Evolutionary conservation across 192 early-diverging fungal species (phyloP).

Genomic region (Backusella westeae): DNA sequence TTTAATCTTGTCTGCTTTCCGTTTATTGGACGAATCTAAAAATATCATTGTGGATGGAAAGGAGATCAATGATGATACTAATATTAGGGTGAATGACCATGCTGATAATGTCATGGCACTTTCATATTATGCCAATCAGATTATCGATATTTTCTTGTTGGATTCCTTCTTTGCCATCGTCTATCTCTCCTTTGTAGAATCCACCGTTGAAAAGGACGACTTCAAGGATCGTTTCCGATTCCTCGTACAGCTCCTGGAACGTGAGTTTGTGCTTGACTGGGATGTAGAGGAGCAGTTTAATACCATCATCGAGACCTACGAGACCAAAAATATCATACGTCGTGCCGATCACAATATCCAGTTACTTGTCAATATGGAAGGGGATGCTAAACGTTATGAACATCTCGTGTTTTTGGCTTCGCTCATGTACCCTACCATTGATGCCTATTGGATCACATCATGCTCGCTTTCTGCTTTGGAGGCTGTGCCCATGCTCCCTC

Average conservation of each 20-base stretch:
- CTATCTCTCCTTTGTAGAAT: slow-evolving; percentile 26
- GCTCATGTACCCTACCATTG: slow-evolving; percentile 36
- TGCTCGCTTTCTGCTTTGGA: slow-evolving; percentile 38
- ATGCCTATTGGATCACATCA: slow-evolving; percentile 39
- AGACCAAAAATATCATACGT: slow-evolving; percentile 8
- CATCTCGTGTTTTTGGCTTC: slow-evolving; percentile 36
- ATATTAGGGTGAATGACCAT: slow-evolving; percentile 36
- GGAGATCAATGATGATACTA: slow-evolving; percentile 34
- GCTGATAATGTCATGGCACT: slow-evolving; percentile 40
- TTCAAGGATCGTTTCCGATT: slow-evolving; percentile 36
- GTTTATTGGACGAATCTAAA: slow-evolving; percentile 27
- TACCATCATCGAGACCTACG: slow-evolving; percentile 10
- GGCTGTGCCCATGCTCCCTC: slow-evolving; percentile 32
- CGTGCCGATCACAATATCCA: slow-evolving; percentile 7
- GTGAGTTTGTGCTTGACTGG: slow-evolving; percentile 34
- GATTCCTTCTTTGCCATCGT: slow-evolving; percentile 38
- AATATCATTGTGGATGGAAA: slow-evolving; percentile 39
- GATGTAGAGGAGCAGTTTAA: slow-evolving; percentile 33
- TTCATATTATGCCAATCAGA: slow-evolving; percentile 39
- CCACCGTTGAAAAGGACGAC: slow-evolving; percentile 20
- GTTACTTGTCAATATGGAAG: slow-evolving; percentile 14
- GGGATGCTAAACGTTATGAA: slow-evolving; percentile 17
- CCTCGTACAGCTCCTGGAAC: slow-evolving; percentile 34
- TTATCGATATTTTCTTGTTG: slow-evolving; percentile 27
- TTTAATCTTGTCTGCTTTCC: slow-evolving; percentile 27